Evolutionary conservation across 140 eudicot genomes (phyloP).

Genomic region (Cichorium intybus): DNA sequence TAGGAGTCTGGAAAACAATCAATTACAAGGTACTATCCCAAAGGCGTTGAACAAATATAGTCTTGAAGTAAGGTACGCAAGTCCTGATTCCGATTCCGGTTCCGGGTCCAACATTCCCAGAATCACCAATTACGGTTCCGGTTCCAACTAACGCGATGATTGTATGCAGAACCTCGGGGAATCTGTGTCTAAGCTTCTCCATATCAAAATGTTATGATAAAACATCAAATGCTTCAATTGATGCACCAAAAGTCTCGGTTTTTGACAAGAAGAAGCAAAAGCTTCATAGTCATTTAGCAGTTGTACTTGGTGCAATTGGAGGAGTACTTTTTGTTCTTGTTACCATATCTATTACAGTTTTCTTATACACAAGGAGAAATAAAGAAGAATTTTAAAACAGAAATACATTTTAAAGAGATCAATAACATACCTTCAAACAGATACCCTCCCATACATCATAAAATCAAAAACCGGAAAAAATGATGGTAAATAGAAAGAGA

Average conservation of each 20-base stretch:
- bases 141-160: slow-evolving; percentile 11
- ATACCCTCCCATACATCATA: no score
- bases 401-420: no score
- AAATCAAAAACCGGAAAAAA: no score
- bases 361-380: slow-evolving; percentile 45
- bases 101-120: neutral
- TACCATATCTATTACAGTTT: slow-evolving; percentile 32
- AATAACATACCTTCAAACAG: no score
- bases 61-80: slow-evolving; percentile 60
- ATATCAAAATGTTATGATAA: slow-evolving; percentile 41
- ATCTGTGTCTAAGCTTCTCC: slow-evolving; percentile 74
- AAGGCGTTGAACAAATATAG: slow-evolving; percentile 55
- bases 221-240: slow-evolving; percentile 51
- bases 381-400: slow-evolving; percentile 25
- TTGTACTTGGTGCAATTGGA: slow-evolving; percentile 66
- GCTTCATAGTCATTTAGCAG: slow-evolving; percentile 49
- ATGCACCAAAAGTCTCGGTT: slow-evolving; percentile 79
- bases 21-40: slow-evolving; percentile 78
- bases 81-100: neutral
- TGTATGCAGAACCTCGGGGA: slow-evolving; percentile 77
- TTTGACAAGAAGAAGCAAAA: slow-evolving; percentile 57
- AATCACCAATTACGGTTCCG: neutral
- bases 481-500: no score
- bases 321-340: slow-evolving; percentile 46
- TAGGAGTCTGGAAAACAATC: slow-evolving; percentile 87